Evolutionary conservation across 495 filamentous ascomycete species (phyloP).

Genomic region (Peziza echinospora): DNA sequence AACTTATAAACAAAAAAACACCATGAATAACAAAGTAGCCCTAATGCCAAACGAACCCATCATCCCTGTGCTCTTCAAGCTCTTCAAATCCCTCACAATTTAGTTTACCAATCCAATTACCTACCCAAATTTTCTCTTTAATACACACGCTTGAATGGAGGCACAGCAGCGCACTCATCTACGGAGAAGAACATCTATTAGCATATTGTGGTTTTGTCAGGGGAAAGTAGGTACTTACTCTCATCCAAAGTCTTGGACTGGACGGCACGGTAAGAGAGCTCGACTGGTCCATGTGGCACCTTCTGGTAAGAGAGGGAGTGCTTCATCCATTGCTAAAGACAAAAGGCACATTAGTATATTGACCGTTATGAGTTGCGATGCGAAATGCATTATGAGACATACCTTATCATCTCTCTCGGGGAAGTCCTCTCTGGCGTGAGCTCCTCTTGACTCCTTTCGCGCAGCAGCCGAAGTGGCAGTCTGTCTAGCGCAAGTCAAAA

Average conservation of each 20-base stretch:
- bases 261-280: constrained; percentile 58
- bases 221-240: no score
- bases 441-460: constrained; percentile 83
- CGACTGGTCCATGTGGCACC: constrained; percentile 56
- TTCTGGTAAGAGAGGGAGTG: constrained; percentile 90
- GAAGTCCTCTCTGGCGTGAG: constrained; percentile 87
- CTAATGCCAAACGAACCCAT: no score
- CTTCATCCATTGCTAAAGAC: constrained; percentile 71
- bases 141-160: constrained; percentile 72
- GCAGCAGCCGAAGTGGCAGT: constrained; percentile 68
- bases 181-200: no score
- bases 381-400: background rate
- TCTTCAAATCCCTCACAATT: no score
- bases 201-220: no score
- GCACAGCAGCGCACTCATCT: constrained; percentile 64
- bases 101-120: no score
- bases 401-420: constrained; percentile 66
- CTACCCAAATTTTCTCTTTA: constrained; percentile 22
- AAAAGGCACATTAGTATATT: background rate
- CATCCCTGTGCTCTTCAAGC: no score
- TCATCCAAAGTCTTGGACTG: constrained; percentile 62
- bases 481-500: constrained; percentile 90
- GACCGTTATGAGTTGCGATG: background rate
- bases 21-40: no score
- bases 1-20: no score